A percentile compares a stretch with the other conserved stretches of the same genome.
These are phyloP conservation scores for Penicillium sp. DNA, from an alignment of 2,329 filamentous ascomycete species.

Conservation along the genomic window DNA sequence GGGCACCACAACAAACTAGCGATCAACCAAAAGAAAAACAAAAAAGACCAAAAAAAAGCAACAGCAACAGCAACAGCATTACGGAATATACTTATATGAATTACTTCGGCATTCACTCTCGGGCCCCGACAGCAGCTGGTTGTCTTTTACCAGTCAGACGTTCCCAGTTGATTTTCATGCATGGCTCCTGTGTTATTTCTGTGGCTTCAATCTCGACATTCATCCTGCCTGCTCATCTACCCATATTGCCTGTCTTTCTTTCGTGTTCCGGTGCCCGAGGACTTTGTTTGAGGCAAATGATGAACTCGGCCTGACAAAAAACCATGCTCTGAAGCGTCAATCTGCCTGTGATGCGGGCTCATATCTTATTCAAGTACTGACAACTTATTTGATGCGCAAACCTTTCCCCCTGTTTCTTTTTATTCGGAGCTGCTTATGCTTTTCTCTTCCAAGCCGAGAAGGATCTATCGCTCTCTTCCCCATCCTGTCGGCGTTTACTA, in stretches of 20 bases:
- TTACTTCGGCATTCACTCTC: slow-evolving; percentile 4
- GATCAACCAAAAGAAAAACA: slow-evolving; percentile 4
- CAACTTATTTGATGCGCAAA: slow-evolving; percentile 26
- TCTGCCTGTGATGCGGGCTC: slow-evolving; percentile 30
- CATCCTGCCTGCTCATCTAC: slow-evolving; percentile 27
- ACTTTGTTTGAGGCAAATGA: slow-evolving; percentile 15
- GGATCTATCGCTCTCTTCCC: slow-evolving; percentile 17
- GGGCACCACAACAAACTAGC: neutral
- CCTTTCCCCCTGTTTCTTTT: slow-evolving; percentile 18
- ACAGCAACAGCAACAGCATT: neutral
- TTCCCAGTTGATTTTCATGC: neutral
- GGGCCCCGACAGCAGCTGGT: slow-evolving; percentile 1
- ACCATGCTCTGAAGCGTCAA: slow-evolving; percentile 12
- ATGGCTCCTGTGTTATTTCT: slow-evolving; percentile 17
- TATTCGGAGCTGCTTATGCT: slow-evolving; percentile 22
- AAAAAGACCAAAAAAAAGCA: neutral
- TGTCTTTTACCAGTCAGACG: neutral
- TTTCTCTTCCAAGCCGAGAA: slow-evolving; percentile 19
- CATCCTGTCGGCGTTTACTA: slow-evolving; percentile 16
- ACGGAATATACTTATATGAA: slow-evolving; percentile 4
- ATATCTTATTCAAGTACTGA: slow-evolving; percentile 29
- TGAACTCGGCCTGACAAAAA: slow-evolving; percentile 17
- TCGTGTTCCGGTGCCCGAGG: slow-evolving; percentile 11
- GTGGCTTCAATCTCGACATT: slow-evolving; percentile 21
- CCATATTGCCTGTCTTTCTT: slow-evolving; percentile 26